These are phyloP conservation scores for Phycomyces nitens DNA, from an alignment of 192 early-diverging fungal genomes.

Conservation along the genomic window DNA sequence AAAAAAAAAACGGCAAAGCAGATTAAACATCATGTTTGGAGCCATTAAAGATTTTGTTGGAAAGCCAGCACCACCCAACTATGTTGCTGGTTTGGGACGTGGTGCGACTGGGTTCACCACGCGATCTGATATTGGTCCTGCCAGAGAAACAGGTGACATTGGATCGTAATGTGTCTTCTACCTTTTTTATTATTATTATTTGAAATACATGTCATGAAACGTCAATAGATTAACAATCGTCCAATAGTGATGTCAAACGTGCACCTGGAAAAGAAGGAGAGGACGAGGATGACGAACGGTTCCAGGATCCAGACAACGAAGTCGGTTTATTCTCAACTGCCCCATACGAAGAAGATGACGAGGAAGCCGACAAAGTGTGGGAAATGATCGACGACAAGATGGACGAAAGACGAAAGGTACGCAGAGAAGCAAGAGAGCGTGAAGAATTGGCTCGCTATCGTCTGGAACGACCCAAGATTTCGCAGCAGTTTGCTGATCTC, in stretches of 20 bases:
- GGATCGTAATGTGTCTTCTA: constrained; percentile 33
- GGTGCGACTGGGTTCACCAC: constrained; percentile 98
- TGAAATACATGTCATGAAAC: neutral
- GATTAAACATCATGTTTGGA: constrained; percentile 46
- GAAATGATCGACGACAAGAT: constrained; percentile 84
- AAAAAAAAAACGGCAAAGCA: neutral
- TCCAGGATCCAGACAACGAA: constrained; percentile 92
- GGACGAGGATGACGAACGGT: constrained; percentile 71
- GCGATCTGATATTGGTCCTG: constrained; percentile 95
- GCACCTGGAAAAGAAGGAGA: constrained; percentile 47
- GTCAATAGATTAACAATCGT: constrained; percentile 13
- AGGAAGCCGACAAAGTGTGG: constrained; percentile 94
- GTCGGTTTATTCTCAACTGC: constrained; percentile 81
- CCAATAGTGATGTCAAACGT: constrained; percentile 15
- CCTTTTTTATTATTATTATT: neutral
- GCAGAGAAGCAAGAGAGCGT: constrained; percentile 72
- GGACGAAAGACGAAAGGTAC: constrained; percentile 76
- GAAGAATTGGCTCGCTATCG: constrained; percentile 64
- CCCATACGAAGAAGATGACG: constrained; percentile 95
- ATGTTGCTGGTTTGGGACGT: constrained; percentile 95
- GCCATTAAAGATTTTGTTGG: constrained; percentile 86
- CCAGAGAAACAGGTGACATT: constrained; percentile 66
- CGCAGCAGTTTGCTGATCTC: constrained; percentile 85
- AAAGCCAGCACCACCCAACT: constrained; percentile 90
- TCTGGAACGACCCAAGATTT: constrained; percentile 75